phyloP scores from a whole-genome alignment of 2,329 filamentous ascomycete species.

The Camillea tinctor region DNA sequence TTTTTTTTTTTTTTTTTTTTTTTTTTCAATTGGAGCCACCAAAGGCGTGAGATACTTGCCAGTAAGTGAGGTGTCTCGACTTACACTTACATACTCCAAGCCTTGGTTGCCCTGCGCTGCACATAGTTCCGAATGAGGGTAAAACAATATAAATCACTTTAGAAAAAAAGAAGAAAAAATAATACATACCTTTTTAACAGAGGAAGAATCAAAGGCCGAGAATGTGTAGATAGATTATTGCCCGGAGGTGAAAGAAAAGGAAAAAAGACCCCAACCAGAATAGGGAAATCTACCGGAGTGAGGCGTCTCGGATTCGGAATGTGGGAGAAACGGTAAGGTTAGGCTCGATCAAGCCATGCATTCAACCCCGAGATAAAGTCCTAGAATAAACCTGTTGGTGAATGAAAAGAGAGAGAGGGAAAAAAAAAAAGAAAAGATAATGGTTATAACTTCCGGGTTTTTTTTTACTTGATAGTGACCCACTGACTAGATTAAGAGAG shows the following conservation, averaged over 20 bases:
- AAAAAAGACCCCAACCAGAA: conserved; percentile 1
- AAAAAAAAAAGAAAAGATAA: neutral
- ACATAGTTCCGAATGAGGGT: too few species aligned
- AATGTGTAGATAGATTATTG: neutral
- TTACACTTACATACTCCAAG: too few species aligned
- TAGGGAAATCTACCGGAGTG: conserved; percentile 2
- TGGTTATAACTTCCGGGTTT: neutral
- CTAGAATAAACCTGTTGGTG: neutral
- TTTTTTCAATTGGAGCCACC: neutral
- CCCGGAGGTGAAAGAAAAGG: neutral
- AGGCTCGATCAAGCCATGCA: neutral
- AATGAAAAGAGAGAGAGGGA: neutral
- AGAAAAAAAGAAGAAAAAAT: neutral
- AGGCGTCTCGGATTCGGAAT: conserved; percentile 1
- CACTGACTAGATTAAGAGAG: neutral
- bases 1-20: too few species aligned
- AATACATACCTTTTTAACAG: neutral
- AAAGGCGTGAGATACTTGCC: neutral
- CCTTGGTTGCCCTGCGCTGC: too few species aligned
- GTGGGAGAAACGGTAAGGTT: neutral
- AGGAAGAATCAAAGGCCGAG: neutral
- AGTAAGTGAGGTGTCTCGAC: too few species aligned
- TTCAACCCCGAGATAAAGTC: neutral
- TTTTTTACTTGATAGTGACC: neutral
- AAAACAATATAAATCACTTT: neutral